Evolutionary conservation across 257 asterid species (phyloP).

Genomic region (Lycium ferocissimum): DNA sequence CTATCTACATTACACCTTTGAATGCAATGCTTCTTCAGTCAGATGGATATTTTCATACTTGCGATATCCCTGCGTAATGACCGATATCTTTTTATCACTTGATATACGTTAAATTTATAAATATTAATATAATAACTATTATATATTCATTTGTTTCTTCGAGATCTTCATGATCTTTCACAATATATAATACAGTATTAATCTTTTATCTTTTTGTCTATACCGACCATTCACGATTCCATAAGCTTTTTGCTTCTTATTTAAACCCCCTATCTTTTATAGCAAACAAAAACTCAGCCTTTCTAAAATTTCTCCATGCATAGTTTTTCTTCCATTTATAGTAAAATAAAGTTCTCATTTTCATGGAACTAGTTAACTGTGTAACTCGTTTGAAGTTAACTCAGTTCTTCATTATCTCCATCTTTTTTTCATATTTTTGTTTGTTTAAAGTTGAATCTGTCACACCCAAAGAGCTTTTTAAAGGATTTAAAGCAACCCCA

Average conservation of each 20-base stretch:
- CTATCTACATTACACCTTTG: too few relatives aligned
- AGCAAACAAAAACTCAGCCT: not conserved
- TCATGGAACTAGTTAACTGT: conserved; percentile 13
- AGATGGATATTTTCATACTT: too few relatives aligned
- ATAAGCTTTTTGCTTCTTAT: not conserved
- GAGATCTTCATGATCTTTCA: conserved; percentile 5
- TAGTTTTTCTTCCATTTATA: not conserved
- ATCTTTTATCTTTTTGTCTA: not conserved
- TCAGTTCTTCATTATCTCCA: not conserved
- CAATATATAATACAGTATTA: not conserved
- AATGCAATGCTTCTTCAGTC: too few relatives aligned
- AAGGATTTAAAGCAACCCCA: conserved; percentile 70
- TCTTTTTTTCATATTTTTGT: not conserved
- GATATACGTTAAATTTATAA: too few relatives aligned
- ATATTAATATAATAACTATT: not conserved
- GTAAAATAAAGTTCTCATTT: not conserved
- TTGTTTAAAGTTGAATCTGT: conserved; percentile 39
- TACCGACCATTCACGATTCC: not conserved
- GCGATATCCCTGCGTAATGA: too few relatives aligned
- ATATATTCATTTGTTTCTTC: not conserved
- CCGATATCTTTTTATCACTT: too few relatives aligned
- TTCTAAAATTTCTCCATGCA: not conserved
- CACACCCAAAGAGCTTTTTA: conserved; percentile 43
- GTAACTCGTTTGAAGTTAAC: not conserved
- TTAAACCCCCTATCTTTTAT: not conserved